Evolutionary conservation across 1,284 basidiomycete genomes (phyloP).

Genomic region (Melampsora americana): DNA sequence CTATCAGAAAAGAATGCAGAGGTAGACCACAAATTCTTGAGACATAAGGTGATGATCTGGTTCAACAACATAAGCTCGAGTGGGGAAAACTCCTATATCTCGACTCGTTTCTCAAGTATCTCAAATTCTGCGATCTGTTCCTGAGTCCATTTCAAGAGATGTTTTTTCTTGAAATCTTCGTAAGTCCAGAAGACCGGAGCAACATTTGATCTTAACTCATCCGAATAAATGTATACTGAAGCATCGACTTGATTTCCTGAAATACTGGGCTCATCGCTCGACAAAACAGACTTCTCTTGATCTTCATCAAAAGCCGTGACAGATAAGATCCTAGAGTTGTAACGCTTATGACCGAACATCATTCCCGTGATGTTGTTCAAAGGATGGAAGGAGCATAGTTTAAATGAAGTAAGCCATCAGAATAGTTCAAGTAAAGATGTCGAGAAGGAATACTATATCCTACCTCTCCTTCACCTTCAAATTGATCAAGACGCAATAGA

Average conservation of each 20-base stretch:
- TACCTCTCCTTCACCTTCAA: background rate
- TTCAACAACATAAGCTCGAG: too few relatives aligned
- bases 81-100: too few relatives aligned
- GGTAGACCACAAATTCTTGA: too few relatives aligned
- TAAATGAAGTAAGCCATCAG: background rate
- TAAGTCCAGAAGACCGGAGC: background rate
- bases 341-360: background rate
- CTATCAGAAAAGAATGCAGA: too few relatives aligned
- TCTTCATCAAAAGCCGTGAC: too few relatives aligned
- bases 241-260: background rate
- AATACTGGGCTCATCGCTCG: too few relatives aligned
- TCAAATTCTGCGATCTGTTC: background rate
- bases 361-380: background rate
- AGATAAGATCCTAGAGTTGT: constrained; percentile 2
- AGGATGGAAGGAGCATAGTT: background rate
- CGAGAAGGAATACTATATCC: background rate
- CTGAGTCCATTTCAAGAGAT: background rate
- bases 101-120: too few relatives aligned
- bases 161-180: background rate
- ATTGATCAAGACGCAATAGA: background rate
- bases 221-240: background rate
- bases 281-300: too few relatives aligned
- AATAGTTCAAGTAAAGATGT: background rate
- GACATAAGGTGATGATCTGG: too few relatives aligned
- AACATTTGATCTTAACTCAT: background rate